phyloP scores from a whole-genome alignment of 1,284 basidiomycete genomes.

The Sphaerobolus stellatus region DNA sequence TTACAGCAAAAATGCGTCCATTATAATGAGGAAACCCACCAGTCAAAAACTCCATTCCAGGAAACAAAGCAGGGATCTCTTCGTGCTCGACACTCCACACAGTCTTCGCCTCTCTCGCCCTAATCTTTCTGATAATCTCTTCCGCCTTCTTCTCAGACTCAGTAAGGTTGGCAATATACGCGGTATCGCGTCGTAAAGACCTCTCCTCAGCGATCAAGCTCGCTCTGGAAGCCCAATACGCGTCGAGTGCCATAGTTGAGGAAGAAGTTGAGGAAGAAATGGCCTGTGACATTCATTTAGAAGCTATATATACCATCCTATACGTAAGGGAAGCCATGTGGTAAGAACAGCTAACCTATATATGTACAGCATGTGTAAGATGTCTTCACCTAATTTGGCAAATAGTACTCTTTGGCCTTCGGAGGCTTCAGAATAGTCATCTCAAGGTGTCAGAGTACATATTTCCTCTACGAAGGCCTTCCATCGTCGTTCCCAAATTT shows the following conservation, averaged over 20 bases:
- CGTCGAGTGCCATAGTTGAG: no score
- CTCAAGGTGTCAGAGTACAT: no score
- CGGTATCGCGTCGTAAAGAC: slow-evolving; percentile 42
- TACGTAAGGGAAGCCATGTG: no score
- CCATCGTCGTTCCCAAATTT: slow-evolving; percentile 56
- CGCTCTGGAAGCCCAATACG: slow-evolving; percentile 44
- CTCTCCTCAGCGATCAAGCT: slow-evolving; percentile 53
- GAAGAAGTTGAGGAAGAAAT: no score
- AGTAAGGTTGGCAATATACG: slow-evolving; percentile 28
- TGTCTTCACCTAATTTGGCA: no score
- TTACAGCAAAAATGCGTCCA: background rate
- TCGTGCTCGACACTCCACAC: slow-evolving; percentile 58
- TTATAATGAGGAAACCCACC: slow-evolving; percentile 35
- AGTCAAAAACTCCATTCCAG: slow-evolving; percentile 75
- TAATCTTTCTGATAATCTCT: slow-evolving; percentile 50
- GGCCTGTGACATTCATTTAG: no score
- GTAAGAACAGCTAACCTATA: no score
- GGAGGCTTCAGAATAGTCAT: no score
- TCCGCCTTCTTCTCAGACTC: slow-evolving; percentile 53
- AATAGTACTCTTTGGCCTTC: no score
- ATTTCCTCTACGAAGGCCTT: slow-evolving; percentile 46
- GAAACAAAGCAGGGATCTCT: slow-evolving; percentile 60
- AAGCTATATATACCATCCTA: no score
- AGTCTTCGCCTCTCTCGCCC: slow-evolving; percentile 49
- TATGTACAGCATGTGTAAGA: no score